Base-by-base conservation (phyloP, 2,329 filamentous ascomycete genomes). In the Apiospora saccharicola region DNA sequence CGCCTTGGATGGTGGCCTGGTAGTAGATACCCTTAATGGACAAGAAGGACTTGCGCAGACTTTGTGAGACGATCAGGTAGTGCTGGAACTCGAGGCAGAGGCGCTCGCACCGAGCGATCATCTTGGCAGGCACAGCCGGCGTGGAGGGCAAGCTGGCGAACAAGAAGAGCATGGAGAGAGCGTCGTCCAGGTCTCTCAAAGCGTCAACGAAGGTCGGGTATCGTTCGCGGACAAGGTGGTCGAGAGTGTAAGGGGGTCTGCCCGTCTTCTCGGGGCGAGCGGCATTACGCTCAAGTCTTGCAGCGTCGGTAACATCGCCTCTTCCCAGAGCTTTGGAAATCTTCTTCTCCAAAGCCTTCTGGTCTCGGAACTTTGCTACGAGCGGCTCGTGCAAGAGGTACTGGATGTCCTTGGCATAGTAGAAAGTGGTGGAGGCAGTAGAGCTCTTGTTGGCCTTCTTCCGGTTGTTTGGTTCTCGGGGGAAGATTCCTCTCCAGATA, bases 21-120 rank as follows among this genome's bases (percentile, higher is more conserved):
- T 98, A 99, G 86, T 99, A 99, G 79, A 99, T 98, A 74, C 96
- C 96, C 88, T 99, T 99, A 85, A 99, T 98, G 1, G 95, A 98
- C 76, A 99, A 86, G 86, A 99, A 99, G 0, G 95, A 98, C 86
- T 98, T 98, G 80, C 94, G 93, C 77, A 99, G 86, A 78, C 94
- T 95, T 84, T 97, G 91, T 57, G 96, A 97, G 67, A 92, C 90
- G 80, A 99, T 99, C 75, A 99, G 89, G 84, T 98, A 99, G 86
- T 98, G 96, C 85, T 98, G 93, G 83, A 99, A 99, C 85, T 99
- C 96, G 82, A 96, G 92, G 78, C 93, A 96, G 71, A 99, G 86
- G 71, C 94, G 92, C 86, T 98, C 95, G 86, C 96, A 99, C 75
- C 95, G 92, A 70, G 95, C 93, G 82, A 99, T 95, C 84, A 97